A percentile compares a stretch with the other conserved stretches of the same genome.
Evolutionary conservation across 768 basidiomycete species (phyloP).

Genomic region (Leccinum imitatum): DNA sequence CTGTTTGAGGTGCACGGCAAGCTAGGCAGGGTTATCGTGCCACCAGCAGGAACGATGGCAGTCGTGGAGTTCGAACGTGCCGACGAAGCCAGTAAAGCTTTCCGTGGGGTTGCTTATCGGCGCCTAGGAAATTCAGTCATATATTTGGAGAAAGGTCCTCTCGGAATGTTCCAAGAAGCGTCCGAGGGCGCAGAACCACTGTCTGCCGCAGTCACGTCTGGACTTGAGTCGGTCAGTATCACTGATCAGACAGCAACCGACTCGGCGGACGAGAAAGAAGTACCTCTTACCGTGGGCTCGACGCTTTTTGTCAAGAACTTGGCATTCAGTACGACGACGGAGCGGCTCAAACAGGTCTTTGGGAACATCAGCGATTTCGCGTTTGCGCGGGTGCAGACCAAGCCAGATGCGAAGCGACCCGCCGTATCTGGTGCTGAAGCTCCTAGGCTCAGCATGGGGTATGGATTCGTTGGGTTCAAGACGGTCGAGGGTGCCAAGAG

Average conservation of each 20-base stretch:
- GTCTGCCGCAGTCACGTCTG: constrained; percentile 14
- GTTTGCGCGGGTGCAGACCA: constrained; percentile 90
- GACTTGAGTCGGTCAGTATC: constrained; percentile 40
- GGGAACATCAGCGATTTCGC: constrained; percentile 73
- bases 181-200: constrained; percentile 27
- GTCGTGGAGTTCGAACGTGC: constrained; percentile 82
- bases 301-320: constrained; percentile 96
- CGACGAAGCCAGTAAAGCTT: constrained; percentile 71
- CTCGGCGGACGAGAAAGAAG: constrained; percentile 37
- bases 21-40: constrained; percentile 71
- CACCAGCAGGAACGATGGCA: constrained; percentile 91
- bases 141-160: constrained; percentile 91
- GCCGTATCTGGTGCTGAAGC: constrained; percentile 30
- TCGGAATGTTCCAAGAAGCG: constrained; percentile 69
- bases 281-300: constrained; percentile 58
- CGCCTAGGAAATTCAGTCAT: constrained; percentile 86
- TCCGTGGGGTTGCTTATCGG: constrained; percentile 81
- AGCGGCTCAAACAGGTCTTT: constrained; percentile 68
- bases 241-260: constrained; percentile 40
- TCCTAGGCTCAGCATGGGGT: constrained; percentile 85
- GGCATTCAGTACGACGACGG: constrained; percentile 72
- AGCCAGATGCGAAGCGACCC: constrained; percentile 76
- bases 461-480: constrained; percentile 93
- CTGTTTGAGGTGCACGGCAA: constrained; percentile 77
- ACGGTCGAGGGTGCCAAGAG: constrained; percentile 38